Percentiles rank a stretch among this genome's conserved stretches.
These are phyloP conservation scores for Solanum hybrid DNA, from an alignment of 305 asterid species.

Conservation along the genomic window DNA sequence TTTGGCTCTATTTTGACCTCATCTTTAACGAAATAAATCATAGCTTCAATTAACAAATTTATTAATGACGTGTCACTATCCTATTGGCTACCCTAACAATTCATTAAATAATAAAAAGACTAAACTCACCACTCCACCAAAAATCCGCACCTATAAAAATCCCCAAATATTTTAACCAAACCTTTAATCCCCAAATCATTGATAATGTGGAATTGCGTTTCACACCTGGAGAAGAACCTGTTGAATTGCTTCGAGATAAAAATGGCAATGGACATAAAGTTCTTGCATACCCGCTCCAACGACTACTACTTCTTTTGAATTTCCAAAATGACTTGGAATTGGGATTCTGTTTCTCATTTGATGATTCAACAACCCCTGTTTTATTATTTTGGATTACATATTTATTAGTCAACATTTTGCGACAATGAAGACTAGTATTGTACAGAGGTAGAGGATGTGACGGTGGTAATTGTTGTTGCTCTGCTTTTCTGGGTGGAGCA, in stretches of 20 bases:
- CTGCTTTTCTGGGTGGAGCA: not conserved
- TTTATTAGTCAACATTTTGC: not conserved
- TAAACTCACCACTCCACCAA: too few relatives aligned
- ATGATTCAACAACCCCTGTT: not conserved
- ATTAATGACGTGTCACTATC: too few relatives aligned
- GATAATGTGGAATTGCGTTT: not conserved
- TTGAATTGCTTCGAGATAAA: slow-evolving; percentile 62
- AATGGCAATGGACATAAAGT: slow-evolving; percentile 68
- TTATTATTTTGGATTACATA: not conserved
- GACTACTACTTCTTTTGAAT: slow-evolving; percentile 69
- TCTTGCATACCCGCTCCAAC: slow-evolving; percentile 73
- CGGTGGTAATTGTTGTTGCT: not conserved
- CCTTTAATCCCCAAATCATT: not conserved
- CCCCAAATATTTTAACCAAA: too few relatives aligned
- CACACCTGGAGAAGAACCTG: slow-evolving; percentile 29
- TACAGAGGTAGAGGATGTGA: not conserved
- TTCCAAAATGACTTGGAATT: slow-evolving; percentile 44
- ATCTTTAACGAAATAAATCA: too few relatives aligned
- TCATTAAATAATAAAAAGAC: too few relatives aligned
- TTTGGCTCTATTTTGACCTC: too few relatives aligned
- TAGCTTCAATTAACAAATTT: too few relatives aligned
- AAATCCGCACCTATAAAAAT: too few relatives aligned
- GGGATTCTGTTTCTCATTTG: slow-evolving; percentile 24
- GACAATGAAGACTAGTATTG: not conserved
- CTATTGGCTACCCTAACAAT: too few relatives aligned